Evolutionary conservation across 2,329 filamentous ascomycete genomes (phyloP).

Genomic region (Trichoderma lentiforme): DNA sequence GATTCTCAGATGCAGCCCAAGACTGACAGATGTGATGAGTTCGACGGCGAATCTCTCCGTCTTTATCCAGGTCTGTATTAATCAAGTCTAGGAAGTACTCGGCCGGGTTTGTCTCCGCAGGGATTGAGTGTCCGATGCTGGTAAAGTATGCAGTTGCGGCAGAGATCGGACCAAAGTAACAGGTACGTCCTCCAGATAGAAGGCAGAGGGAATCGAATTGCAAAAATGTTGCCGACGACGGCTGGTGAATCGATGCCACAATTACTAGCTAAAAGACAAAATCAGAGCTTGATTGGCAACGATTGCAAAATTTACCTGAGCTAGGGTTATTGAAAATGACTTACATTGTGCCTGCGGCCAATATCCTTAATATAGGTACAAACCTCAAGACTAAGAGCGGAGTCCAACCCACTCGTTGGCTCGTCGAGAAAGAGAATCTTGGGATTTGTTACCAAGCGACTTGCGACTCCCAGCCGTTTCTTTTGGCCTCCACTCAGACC

Average conservation of each 20-base stretch:
- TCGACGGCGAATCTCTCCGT: slow-evolving; percentile 38
- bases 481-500: slow-evolving; percentile 86
- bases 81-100: slow-evolving; percentile 77
- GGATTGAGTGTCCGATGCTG: slow-evolving; percentile 58
- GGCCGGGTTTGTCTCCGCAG: slow-evolving; percentile 71
- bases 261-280: slow-evolving; percentile 58
- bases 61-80: slow-evolving; percentile 61
- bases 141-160: slow-evolving; percentile 61
- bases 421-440: slow-evolving; percentile 82
- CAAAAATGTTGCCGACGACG: slow-evolving; percentile 73
- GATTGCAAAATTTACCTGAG: slow-evolving; percentile 29
- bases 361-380: slow-evolving; percentile 65
- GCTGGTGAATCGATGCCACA: slow-evolving; percentile 81
- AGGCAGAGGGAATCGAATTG: slow-evolving; percentile 77
- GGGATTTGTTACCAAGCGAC: slow-evolving; percentile 75
- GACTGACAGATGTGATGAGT: slow-evolving; percentile 27
- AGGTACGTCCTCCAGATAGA: slow-evolving; percentile 65
- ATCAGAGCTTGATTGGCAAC: background rate
- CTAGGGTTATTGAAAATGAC: background rate
- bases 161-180: slow-evolving; percentile 66
- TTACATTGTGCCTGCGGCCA: slow-evolving; percentile 38
- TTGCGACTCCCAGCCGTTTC: slow-evolving; percentile 73
- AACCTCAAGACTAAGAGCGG: slow-evolving; percentile 71
- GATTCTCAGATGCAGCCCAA: slow-evolving; percentile 29
- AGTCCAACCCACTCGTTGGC: slow-evolving; percentile 80